Conservation (phyloP, 805 yeast species). For the Ogataea ramenticola region DNA sequence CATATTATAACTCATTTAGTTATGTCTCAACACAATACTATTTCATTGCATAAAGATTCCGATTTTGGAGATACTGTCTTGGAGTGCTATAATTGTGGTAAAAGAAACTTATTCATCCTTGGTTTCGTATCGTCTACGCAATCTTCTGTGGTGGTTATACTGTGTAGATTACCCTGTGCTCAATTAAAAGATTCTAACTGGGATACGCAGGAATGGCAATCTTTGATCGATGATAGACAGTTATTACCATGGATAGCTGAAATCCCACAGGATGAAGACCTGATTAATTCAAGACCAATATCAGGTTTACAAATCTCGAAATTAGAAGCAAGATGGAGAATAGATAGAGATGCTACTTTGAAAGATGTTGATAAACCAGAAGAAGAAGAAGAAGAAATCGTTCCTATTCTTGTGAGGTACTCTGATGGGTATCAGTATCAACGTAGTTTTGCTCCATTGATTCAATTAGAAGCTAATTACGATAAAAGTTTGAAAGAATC, state of each 20-base stretch:
- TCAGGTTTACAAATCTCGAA: conserved; percentile 58
- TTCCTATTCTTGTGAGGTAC: conserved; percentile 70
- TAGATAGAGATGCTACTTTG: conserved; percentile 63
- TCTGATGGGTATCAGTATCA: conserved; percentile 82
- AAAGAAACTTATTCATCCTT: conserved; percentile 65
- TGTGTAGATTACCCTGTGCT: conserved; percentile 87
- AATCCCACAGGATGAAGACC: conserved; percentile 58
- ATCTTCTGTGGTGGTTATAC: conserved; percentile 77
- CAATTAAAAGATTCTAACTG: conserved; percentile 68
- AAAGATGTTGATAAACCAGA: conserved; percentile 50
- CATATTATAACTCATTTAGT: conserved; percentile 86
- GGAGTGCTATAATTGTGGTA: conserved; percentile 90
- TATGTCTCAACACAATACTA: conserved; percentile 65
- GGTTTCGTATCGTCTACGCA: conserved; percentile 86
- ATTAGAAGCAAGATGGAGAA: conserved; percentile 78
- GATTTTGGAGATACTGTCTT: conserved; percentile 81
- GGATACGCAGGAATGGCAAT: conserved; percentile 86
- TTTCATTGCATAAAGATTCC: conserved; percentile 70
- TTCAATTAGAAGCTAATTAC: conserved; percentile 74
- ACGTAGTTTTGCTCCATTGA: conserved; percentile 75
- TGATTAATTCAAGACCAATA: conserved; percentile 42
- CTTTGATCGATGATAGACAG: conserved; percentile 72
- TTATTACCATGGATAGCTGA: conserved; percentile 79
- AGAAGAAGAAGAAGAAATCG: conserved; percentile 50
- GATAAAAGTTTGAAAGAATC: conserved; percentile 71